These are phyloP conservation scores for Phytophthora cactorum DNA, from an alignment of 352 stramenopile genomes.

Conservation along the genomic window DNA sequence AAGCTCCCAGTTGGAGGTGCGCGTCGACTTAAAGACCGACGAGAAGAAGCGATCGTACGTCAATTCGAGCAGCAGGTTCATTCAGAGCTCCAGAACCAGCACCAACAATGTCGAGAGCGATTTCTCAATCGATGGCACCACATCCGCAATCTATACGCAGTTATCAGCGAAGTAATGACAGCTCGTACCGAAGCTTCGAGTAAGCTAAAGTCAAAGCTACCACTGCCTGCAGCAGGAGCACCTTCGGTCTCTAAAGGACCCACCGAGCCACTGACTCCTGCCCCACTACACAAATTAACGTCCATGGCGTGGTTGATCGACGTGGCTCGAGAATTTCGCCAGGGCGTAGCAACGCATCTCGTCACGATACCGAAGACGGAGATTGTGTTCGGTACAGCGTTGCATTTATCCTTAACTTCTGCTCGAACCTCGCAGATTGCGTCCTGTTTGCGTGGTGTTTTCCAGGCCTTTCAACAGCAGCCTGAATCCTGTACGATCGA, in stretches of 20 bases:
- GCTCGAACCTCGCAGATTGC: constrained; percentile 16
- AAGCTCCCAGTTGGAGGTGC: constrained; percentile 14
- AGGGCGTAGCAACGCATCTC: constrained; percentile 26
- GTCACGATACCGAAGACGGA: constrained; percentile 54
- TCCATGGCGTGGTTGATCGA: constrained; percentile 43
- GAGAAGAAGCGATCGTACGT: constrained; percentile 37
- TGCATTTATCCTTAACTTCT: constrained; percentile 29
- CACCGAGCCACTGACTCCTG: not conserved
- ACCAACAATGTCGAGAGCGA: constrained; percentile 39
- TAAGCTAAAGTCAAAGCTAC: constrained; percentile 12
- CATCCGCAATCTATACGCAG: constrained; percentile 57
- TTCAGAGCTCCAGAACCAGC: constrained; percentile 32
- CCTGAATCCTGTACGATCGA: constrained; percentile 38
- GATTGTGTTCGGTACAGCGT: constrained; percentile 33
- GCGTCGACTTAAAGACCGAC: constrained; percentile 45
- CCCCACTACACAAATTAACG: constrained; percentile 24
- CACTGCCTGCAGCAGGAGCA: not conserved
- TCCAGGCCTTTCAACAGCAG: constrained; percentile 43
- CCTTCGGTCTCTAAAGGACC: not conserved
- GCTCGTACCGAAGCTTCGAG: constrained; percentile 3
- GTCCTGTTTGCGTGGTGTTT: constrained; percentile 28
- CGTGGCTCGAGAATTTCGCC: constrained; percentile 38
- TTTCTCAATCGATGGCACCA: constrained; percentile 55
- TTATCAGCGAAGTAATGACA: constrained; percentile 36
- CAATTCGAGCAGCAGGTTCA: constrained; percentile 29